Percentiles rank a stretch among this genome's conserved stretches.
These are phyloP conservation scores for Tuctoria greenei DNA, from an alignment of 176 grass and related monocot genomes.

Conservation along the genomic window DNA sequence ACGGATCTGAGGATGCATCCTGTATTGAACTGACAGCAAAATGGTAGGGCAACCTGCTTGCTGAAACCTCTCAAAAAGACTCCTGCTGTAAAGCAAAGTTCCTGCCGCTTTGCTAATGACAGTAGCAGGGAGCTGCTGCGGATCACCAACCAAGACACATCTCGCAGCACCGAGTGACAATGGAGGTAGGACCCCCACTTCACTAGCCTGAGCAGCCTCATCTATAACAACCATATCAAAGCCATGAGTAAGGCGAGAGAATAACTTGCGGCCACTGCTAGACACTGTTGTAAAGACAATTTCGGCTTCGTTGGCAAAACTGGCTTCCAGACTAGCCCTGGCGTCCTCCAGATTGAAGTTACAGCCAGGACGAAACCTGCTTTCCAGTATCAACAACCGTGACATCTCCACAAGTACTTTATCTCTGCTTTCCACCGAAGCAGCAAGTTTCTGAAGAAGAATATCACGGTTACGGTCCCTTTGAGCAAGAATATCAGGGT, in stretches of 20 bases:
- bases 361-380: conserved; percentile 69
- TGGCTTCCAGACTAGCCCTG: conserved; percentile 90
- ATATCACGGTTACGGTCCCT: conserved; percentile 83
- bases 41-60: conserved; percentile 93
- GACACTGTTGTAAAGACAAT: conserved; percentile 99
- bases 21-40: conserved; percentile 92
- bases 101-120: conserved; percentile 99
- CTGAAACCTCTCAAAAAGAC: conserved; percentile 99
- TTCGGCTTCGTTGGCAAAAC: conserved; percentile 98
- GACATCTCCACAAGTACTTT: conserved; percentile 99
- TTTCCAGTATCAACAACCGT: conserved; percentile 80
- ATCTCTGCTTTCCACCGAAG: conserved; percentile 84
- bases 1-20: conserved; percentile 98
- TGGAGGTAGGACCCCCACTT: conserved; percentile 89
- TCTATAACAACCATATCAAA: conserved; percentile 99
- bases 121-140: conserved; percentile 97
- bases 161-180: conserved; percentile 91
- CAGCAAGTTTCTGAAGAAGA: conserved; percentile 84
- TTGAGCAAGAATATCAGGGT: conserved; percentile 87
- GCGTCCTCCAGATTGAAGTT: conserved; percentile 97
- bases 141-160: conserved; percentile 97
- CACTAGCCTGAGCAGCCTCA: conserved; percentile 98
- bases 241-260: conserved; percentile 94
- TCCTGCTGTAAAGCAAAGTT: conserved; percentile 92
- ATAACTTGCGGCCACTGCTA: conserved; percentile 91